Evolutionary conservation across 495 filamentous ascomycete species (phyloP).

Genomic region (Rhizodiscina lignyota): DNA sequence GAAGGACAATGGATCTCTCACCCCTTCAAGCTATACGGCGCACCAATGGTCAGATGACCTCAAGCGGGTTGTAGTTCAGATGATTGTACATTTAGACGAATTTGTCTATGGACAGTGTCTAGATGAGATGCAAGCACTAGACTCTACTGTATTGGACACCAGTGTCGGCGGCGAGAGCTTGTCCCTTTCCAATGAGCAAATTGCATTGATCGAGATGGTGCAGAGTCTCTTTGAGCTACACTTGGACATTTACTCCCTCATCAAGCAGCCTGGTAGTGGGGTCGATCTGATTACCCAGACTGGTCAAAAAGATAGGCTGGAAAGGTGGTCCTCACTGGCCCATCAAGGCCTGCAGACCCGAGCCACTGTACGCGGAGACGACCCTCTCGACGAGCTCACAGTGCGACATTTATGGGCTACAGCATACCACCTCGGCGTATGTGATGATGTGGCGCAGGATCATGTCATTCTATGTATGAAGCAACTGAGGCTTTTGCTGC

Average conservation of each 20-base stretch:
- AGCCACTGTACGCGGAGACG: too few relatives aligned
- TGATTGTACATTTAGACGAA: constrained; percentile 53
- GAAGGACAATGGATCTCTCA: not conserved
- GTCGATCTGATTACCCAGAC: constrained; percentile 40
- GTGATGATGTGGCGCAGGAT: constrained; percentile 50
- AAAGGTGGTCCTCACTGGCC: constrained; percentile 59
- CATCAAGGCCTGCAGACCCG: constrained; percentile 17
- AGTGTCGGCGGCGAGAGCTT: not conserved
- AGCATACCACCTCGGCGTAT: constrained; percentile 54
- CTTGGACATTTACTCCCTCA: constrained; percentile 63
- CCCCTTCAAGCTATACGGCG: constrained; percentile 37
- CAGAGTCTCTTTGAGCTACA: constrained; percentile 80
- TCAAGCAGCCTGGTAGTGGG: constrained; percentile 57
- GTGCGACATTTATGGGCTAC: constrained; percentile 74
- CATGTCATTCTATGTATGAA: constrained; percentile 68
- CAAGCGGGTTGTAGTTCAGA: constrained; percentile 51
- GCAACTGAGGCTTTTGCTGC: constrained; percentile 40
- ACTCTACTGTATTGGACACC: constrained; percentile 19
- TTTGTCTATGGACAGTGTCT: constrained; percentile 39
- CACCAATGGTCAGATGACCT: constrained; percentile 56
- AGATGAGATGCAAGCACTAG: constrained; percentile 25
- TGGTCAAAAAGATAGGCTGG: constrained; percentile 50
- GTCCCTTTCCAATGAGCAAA: not conserved
- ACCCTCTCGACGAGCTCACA: constrained; percentile 28
- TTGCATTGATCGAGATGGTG: constrained; percentile 31